Percentiles rank a stretch among this genome's conserved stretches.
Evolutionary conservation across 345 rosid species (phyloP).

Genomic region (Pistacia atlantica): DNA sequence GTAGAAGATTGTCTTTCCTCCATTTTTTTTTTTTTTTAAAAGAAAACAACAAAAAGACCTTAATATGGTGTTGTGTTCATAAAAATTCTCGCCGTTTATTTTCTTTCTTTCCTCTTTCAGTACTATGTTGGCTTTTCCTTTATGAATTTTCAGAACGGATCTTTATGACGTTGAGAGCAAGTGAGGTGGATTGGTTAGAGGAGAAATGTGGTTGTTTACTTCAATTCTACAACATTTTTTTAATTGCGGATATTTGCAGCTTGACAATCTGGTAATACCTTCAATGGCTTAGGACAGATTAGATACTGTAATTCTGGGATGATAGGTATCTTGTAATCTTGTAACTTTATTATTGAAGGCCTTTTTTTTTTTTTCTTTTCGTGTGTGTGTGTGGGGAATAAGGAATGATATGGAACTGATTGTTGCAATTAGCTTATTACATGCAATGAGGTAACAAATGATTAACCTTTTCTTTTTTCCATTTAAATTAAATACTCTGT

Average conservation of each 20-base stretch:
- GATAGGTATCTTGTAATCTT: slow-evolving; percentile 8
- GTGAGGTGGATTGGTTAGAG: slow-evolving; percentile 24
- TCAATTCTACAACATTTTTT: slow-evolving; percentile 4
- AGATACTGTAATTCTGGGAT: slow-evolving; percentile 6
- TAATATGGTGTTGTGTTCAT: not conserved
- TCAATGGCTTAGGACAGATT: slow-evolving; percentile 7
- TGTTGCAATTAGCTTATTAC: too few relatives aligned
- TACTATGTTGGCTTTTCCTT: slow-evolving; percentile 32
- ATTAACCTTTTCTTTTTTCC: not conserved
- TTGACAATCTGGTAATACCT: not conserved
- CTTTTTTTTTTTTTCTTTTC: too few relatives aligned
- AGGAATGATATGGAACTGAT: too few relatives aligned
- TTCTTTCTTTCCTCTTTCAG: not conserved
- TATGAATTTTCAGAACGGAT: slow-evolving; percentile 41
- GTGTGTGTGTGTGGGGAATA: too few relatives aligned
- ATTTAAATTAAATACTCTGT: not conserved
- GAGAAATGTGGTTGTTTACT: slow-evolving; percentile 10
- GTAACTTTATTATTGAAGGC: not conserved
- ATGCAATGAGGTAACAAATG: not conserved
- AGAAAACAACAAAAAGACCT: too few relatives aligned
- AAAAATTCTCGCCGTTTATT: not conserved
- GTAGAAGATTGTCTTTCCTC: not conserved
- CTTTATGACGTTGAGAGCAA: slow-evolving; percentile 56
- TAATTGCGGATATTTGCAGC: not conserved
- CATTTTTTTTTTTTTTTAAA: too few relatives aligned